Evolutionary conservation across 352 stramenopile species (phyloP).

Genomic region (Phytopythium sindhum): DNA sequence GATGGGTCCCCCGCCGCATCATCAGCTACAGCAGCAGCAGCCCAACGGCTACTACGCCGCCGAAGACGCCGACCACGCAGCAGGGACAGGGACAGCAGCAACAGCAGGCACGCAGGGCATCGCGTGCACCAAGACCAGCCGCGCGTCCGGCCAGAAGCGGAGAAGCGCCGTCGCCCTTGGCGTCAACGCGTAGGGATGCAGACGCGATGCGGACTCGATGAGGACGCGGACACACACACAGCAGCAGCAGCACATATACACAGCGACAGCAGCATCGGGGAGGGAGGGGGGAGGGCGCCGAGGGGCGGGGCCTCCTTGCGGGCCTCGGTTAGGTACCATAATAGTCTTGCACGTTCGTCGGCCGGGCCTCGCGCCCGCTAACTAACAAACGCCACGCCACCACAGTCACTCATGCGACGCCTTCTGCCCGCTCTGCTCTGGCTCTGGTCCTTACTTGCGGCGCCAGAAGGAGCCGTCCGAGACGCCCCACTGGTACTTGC

Average conservation of each 20-base stretch:
- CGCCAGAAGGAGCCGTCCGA: constrained; percentile 87
- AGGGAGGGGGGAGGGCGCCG: neutral
- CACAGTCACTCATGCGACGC: too few species aligned
- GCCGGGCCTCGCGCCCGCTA: neutral
- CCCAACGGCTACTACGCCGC: constrained; percentile 3
- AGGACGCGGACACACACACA: neutral
- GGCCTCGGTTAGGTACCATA: constrained; percentile 4
- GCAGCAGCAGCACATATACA: neutral
- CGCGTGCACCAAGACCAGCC: constrained; percentile 46
- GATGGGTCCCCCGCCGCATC: too few species aligned
- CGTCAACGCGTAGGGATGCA: constrained; percentile 51
- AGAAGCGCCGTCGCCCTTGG: constrained; percentile 74
- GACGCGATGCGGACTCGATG: neutral
- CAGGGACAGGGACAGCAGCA: constrained; percentile 25
- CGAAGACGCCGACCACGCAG: neutral
- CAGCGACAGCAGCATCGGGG: neutral
- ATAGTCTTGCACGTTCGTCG: constrained; percentile 7
- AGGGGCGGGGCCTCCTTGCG: neutral
- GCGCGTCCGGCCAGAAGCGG: constrained; percentile 72
- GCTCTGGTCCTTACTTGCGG: constrained; percentile 71
- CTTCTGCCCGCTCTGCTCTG: too few species aligned
- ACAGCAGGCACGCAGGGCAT: constrained; percentile 18
- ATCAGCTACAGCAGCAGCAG: too few species aligned
- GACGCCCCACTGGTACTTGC: constrained; percentile 92
- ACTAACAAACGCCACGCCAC: too few species aligned